phyloP scores from a whole-genome alignment of 345 rosid genomes.

The Euphorbia tirucalli region DNA sequence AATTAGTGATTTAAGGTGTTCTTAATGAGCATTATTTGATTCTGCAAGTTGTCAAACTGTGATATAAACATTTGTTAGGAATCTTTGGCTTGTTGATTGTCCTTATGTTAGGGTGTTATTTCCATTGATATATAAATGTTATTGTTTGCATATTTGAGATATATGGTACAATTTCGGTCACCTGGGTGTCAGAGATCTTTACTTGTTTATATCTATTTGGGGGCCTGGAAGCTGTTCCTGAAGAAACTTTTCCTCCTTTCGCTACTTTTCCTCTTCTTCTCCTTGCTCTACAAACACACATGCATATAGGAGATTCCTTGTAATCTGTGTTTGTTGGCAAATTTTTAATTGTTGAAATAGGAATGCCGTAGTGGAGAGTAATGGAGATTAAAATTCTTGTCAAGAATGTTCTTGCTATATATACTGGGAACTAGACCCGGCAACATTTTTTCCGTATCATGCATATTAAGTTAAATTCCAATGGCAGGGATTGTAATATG shows the following conservation, averaged over 20 bases:
- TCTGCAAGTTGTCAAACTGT: not conserved
- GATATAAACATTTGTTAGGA: not conserved
- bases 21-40: not conserved
- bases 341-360: not conserved
- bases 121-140: not conserved
- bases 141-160: not conserved
- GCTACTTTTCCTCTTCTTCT: not conserved
- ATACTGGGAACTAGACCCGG: not conserved
- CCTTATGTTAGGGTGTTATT: not conserved
- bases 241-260: not conserved
- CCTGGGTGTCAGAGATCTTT: not conserved
- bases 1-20: not conserved
- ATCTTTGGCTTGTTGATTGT: not conserved
- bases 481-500: not conserved
- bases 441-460: not conserved
- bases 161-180: not conserved
- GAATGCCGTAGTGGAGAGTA: not conserved
- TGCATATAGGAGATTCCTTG: not conserved
- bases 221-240: not conserved
- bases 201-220: not conserved
- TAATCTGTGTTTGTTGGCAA: not conserved
- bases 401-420: not conserved
- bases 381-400: not conserved
- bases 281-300: not conserved
- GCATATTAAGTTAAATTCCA: not conserved